Conservation (phyloP, 257 asterid genomes). For the Lycium barbarum region DNA sequence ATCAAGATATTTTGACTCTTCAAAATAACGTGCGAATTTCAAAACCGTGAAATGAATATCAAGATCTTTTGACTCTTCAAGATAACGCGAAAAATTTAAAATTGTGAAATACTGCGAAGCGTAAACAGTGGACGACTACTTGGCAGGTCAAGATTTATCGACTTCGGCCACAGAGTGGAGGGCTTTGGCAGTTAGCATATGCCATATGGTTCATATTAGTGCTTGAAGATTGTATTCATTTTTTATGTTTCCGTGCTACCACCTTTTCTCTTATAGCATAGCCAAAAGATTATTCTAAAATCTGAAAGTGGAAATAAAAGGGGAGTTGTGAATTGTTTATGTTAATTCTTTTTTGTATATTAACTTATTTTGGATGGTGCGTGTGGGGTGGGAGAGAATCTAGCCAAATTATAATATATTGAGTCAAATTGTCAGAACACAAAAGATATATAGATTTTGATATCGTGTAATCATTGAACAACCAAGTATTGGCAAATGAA, state of each 20-base stretch:
- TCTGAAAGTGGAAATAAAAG: background rate
- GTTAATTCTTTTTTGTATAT: background rate
- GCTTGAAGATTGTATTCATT: background rate
- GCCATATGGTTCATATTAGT: background rate
- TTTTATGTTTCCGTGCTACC: background rate
- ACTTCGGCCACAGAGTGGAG: background rate
- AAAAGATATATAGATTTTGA: background rate
- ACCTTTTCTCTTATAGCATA: background rate
- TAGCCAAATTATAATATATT: background rate
- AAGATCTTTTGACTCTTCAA: background rate
- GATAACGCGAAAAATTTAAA: no score
- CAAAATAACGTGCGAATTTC: no score
- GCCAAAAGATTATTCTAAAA: background rate
- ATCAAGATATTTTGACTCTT: no score
- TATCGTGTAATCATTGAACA: background rate
- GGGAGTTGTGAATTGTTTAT: background rate
- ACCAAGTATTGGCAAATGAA: background rate
- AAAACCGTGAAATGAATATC: background rate
- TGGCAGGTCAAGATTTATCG: background rate
- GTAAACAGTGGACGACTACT: background rate
- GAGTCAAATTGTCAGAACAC: background rate
- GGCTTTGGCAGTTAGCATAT: background rate
- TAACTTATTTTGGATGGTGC: background rate
- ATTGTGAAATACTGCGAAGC: background rate
- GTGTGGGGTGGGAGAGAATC: background rate